Evolutionary conservation across 2,329 filamentous ascomycete species (phyloP).

Genomic region (Pseudogymnoascus sp.): DNA sequence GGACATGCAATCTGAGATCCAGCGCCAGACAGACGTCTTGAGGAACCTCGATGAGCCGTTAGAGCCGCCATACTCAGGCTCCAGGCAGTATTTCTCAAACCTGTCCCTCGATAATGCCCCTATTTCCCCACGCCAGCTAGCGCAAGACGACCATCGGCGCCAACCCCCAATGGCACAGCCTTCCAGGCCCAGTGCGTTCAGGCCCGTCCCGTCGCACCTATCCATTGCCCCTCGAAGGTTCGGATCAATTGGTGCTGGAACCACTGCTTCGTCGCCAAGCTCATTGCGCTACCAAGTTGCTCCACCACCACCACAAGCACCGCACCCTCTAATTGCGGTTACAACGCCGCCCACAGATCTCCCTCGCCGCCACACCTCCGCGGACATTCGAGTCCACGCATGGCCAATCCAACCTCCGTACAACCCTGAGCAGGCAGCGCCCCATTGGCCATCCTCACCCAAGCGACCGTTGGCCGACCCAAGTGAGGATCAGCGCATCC

Average conservation of each 20-base stretch:
- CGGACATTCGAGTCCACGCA: slow-evolving; percentile 84
- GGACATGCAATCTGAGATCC: slow-evolving; percentile 50
- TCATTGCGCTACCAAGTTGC: slow-evolving; percentile 57
- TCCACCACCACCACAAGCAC: slow-evolving; percentile 45
- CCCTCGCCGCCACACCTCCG: slow-evolving; percentile 80
- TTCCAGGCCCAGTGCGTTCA: slow-evolving; percentile 57
- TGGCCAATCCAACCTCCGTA: slow-evolving; percentile 64
- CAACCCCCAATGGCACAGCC: slow-evolving; percentile 55
- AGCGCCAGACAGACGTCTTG: slow-evolving; percentile 50
- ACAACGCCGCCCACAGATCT: slow-evolving; percentile 60
- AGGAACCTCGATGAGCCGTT: slow-evolving; percentile 54
- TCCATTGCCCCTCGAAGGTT: slow-evolving; percentile 69
- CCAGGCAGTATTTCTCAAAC: slow-evolving; percentile 56
- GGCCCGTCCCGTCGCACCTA: slow-evolving; percentile 74
- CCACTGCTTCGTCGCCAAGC: slow-evolving; percentile 61
- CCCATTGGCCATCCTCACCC: slow-evolving; percentile 60
- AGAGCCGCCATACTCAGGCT: slow-evolving; percentile 55
- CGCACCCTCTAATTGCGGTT: slow-evolving; percentile 56
- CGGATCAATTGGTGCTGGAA: slow-evolving; percentile 68
- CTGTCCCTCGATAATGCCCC: slow-evolving; percentile 61
- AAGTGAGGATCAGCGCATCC: slow-evolving; percentile 49
- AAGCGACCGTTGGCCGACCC: slow-evolving; percentile 40
- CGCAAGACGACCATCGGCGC: slow-evolving; percentile 74
- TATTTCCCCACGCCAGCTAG: slow-evolving; percentile 77
- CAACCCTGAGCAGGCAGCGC: slow-evolving; percentile 51